Evolutionary conservation across 371 early-diverging fungal species (phyloP).

Genomic region (Mortierella sp.): DNA sequence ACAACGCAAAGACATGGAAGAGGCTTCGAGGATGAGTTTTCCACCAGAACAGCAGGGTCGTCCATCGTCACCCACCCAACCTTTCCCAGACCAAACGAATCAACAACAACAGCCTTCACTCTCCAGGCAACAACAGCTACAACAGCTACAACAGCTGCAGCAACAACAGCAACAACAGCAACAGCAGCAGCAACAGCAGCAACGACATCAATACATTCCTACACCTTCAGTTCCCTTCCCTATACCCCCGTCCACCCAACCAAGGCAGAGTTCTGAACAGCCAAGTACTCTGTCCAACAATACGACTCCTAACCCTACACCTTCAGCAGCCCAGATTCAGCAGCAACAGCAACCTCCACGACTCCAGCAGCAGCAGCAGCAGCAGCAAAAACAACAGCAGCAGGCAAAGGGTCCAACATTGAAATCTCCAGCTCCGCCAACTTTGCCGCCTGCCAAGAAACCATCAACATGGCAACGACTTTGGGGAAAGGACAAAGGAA

Average conservation of each 20-base stretch:
- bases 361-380: background rate
- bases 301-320: too few relatives aligned
- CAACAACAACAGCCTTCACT: too few relatives aligned
- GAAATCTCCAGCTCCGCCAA: background rate
- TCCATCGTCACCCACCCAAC: too few relatives aligned
- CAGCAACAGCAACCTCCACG: background rate
- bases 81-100: too few relatives aligned
- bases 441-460: conserved; percentile 28
- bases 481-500: conserved; percentile 46
- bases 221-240: too few relatives aligned
- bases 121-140: too few relatives aligned
- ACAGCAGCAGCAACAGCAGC: background rate
- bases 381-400: background rate
- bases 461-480: conserved; percentile 46
- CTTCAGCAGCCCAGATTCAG: background rate
- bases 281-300: too few relatives aligned
- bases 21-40: too few relatives aligned
- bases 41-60: too few relatives aligned
- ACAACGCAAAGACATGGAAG: conserved; percentile 28
- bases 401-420: background rate
- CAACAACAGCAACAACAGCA: background rate
- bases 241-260: too few relatives aligned
- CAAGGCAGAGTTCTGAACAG: too few relatives aligned
- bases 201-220: background rate
- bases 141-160: too few relatives aligned